Base-by-base conservation (phyloP, 371 early-diverging fungal species). In the Mucor saturninus region DNA sequence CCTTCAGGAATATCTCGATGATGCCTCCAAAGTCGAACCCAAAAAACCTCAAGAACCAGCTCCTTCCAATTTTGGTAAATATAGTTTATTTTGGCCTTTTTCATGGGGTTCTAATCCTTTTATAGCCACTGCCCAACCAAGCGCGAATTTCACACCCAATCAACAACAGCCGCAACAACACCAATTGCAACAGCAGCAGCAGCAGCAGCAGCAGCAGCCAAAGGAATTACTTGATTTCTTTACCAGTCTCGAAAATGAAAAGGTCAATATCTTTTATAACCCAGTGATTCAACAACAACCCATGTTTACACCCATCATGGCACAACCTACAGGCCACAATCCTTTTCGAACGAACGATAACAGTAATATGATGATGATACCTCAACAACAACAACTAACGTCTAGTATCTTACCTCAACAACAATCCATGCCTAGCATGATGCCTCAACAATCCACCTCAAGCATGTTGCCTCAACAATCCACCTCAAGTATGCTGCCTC, bases 1-100 rank as follows among this genome's bases (percentile, higher is more conserved):
- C 0, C 74, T 97, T 31, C 95, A 97, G 76, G 95, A 94, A 31
- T 96, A 96, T 72, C 56, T 96, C 28, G 61, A 69, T 21, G 61
- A 69, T 56, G 52, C 53, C 37, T 49, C 39, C 26, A 54, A 59
- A 37, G 28, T 26, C 7, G 21, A 39, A 29, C 28, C 10, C 4
- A 54, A 62, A 9, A 32, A 43, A 6, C 2, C 49, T 40, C 51
- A 42, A 42, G 52, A 46, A 38, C 56, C 48, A 37, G 53, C 30
- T 9, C 32, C 28, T 52, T 21, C 37, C 29, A 49, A 49, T 21
- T 43, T 51, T 30, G 54, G 64, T 64, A 64, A 45, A 31, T 21
- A 21, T 21, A 21, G 21, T 21, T 21, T 21, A 21, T 21, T 21
- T 21, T 21, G 21, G 21, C 21, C 21, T 21, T 21, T 21, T 21